phyloP scores from a whole-genome alignment of 495 filamentous ascomycete species.

The Penicillium longicatenatum region DNA sequence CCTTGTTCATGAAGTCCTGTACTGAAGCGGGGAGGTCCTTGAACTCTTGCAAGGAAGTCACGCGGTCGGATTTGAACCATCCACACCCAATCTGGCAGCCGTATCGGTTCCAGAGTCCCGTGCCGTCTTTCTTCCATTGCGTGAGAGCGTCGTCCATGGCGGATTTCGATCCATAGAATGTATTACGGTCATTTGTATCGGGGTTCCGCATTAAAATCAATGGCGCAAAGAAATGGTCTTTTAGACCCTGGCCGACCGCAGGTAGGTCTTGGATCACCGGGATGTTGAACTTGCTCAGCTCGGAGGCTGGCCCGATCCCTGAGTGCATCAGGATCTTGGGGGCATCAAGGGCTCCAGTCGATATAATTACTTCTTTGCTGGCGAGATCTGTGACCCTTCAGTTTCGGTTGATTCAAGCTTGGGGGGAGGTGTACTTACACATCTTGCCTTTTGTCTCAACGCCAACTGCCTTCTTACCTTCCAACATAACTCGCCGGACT shows the following conservation, averaged over 20 bases:
- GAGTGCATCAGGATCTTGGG: constrained; percentile 66
- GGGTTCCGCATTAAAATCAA: constrained; percentile 29
- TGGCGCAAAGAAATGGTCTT: constrained; percentile 50
- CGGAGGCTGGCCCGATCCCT: constrained; percentile 58
- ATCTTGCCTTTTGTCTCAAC: constrained; percentile 45
- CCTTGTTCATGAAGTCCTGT: constrained; percentile 39
- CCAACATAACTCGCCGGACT: constrained; percentile 53
- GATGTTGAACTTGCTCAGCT: constrained; percentile 57
- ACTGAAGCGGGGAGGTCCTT: constrained; percentile 39
- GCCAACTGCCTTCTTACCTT: constrained; percentile 53
- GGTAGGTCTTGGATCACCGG: constrained; percentile 49
- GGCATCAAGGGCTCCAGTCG: constrained; percentile 56
- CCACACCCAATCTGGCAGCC: constrained; percentile 47
- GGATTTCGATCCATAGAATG: constrained; percentile 32
- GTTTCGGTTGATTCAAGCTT: background rate
- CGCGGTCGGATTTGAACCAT: constrained; percentile 54
- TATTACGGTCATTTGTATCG: constrained; percentile 33
- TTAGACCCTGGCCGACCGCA: constrained; percentile 58
- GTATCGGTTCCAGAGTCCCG: constrained; percentile 45
- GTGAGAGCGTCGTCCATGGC: constrained; percentile 44
- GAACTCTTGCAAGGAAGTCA: constrained; percentile 45
- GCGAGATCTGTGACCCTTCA: constrained; percentile 32
- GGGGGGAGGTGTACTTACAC: constrained; percentile 23
- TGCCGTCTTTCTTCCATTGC: constrained; percentile 49
- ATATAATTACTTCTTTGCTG: constrained; percentile 59